Conservation (phyloP, 768 basidiomycete species). For the Amanita rimosa region DNA sequence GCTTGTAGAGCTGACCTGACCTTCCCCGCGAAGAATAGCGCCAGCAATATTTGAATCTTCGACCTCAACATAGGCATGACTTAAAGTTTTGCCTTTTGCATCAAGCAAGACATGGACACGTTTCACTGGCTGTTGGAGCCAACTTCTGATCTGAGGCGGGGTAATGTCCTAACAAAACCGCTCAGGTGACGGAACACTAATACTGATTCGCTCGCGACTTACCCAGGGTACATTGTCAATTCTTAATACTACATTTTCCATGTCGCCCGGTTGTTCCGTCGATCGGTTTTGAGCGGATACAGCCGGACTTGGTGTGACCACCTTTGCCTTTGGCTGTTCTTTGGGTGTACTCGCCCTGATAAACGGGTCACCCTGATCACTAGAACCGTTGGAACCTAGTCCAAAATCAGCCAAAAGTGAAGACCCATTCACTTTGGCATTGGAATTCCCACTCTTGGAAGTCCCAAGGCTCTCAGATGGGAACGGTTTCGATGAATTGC, state of each 20-base stretch:
- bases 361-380: conserved; percentile 1
- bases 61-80: conserved; percentile 78
- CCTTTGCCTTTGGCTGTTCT: conserved; percentile 14
- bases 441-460: background rate
- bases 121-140: conserved; percentile 61
- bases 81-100: conserved; percentile 71
- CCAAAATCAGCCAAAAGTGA: conserved; percentile 29
- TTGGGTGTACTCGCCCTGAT: conserved; percentile 35
- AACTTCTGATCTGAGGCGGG: conserved; percentile 54
- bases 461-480: background rate
- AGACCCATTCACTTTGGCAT: background rate
- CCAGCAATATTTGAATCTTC: conserved; percentile 48
- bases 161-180: conserved; percentile 59
- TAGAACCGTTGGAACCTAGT: conserved; percentile 13
- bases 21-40: conserved; percentile 52
- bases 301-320: conserved; percentile 1
- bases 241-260: conserved; percentile 52
- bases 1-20: conserved; percentile 11
- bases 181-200: background rate
- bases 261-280: conserved; percentile 2
- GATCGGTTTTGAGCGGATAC: conserved; percentile 4
- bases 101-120: conserved; percentile 75
- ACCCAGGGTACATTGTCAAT: conserved; percentile 91
- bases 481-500: background rate
- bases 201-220: conserved; percentile 12